Evolutionary conservation across 2,329 filamentous ascomycete species (phyloP), one percentile per base, ranked within the genome.

Genomic region (Penicillium sp.): DNA sequence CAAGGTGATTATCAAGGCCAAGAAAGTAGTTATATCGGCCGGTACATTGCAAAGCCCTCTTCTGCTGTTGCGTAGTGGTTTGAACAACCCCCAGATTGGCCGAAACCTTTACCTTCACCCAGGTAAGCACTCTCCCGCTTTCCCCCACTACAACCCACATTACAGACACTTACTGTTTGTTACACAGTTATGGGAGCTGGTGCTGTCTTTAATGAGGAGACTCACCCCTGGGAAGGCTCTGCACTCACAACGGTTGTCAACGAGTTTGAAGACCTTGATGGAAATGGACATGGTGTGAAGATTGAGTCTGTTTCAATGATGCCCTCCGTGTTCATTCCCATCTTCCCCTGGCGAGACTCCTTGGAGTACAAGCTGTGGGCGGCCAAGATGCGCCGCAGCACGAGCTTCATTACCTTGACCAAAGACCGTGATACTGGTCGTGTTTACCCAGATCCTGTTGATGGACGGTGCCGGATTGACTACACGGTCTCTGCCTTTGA

Each of bases 41-140:
- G 90, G 91, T 4, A 80, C 85, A 1, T 71, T 96, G 48, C 82
- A 87, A 62, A 89, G 82, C 39, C 90, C 91, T 0, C 66, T 91
- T 1, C 65, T 96, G 2, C 74, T 97, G 38, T 72, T 83, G 56
- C 84, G 84, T 43, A 95, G 88, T 53, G 88, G 88, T 2, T 68
- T 96, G 43, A 83, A 79, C 73, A 95, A 95, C 64, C 76, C 77
- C 4, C 83, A 95, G 49, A 84, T 96, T 54, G 91, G 91, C 24
- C 79, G 77, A 7, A 87, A 96, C 60, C 78, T 96, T 3, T 77
- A 93, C 60, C 68, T 95, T 1, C 91, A 97, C 62, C 91, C 89
- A 1, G 83, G 82, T 61, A 77, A 76, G 61, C 64, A 19, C 17
- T 19, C 17, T 19, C 17, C 17, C 17, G 17, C 17, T 19, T 19